Base-by-base conservation (phyloP, 148 eudicot species). In the Dianthus caryophyllus region DNA sequence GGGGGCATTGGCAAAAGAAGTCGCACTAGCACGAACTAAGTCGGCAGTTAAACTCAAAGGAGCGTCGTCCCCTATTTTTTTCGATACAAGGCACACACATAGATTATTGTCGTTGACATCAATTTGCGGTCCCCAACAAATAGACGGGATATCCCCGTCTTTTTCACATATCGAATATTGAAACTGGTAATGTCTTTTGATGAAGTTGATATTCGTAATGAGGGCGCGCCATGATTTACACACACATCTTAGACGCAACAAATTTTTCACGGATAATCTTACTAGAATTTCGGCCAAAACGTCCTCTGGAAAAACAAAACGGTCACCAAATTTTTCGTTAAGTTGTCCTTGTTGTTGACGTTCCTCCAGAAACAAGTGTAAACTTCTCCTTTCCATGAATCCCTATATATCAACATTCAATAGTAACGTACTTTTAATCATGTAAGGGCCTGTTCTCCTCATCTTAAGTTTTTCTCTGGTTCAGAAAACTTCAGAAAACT, bases 211-310 rank as follows among this genome's bases (percentile, higher is more conserved):
- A 18, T 64, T 22, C 6, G 44, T 48, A 13, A 64, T 72, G 6
- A 64, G 50, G 36, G 57, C 21, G 30, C 64, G 9, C 69, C 63
- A 72, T 15, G 50, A 22, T 64, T 71, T 70, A 61, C 73, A 12
- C 13, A 70, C 73, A 38, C 73, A 70, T 61, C 60, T 70, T 36
- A 49, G 14, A 43, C 44, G 47, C 47, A 44, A 2, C 7, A 72
- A 54, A 16, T 72, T 54, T 72, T 46, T 53, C 18, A 72, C 69
- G 0, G 48, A 22, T 20, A 72, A 26, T 41, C 69, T 64, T 53
- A 21, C 29, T 1, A 72, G 61, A 64, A 71, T 44, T 27, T 71
- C 64, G 24, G n/a, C 41, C 46, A 48, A 14, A n/a, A 68, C 22
- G 41, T 68, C 71, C 30, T 41, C 25, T 0, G 63, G 63, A 17